Base-by-base conservation (phyloP, 169 alveolate genomes). In the Plasmodium cynomolgi region DNA sequence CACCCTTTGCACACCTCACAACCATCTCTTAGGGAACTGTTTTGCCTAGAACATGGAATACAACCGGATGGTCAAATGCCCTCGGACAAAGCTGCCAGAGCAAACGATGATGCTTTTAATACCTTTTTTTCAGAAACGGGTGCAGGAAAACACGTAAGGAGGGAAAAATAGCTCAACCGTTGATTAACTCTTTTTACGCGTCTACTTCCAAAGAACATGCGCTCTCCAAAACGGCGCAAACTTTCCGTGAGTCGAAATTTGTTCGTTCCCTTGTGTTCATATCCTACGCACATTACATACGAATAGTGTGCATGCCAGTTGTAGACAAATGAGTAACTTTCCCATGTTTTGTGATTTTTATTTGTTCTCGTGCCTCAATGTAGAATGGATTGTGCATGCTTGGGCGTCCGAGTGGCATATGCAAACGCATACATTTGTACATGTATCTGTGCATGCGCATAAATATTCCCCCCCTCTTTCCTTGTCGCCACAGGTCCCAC, bases 111-210 rank as follows among this genome's bases (percentile, higher is more conserved):
- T 92, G 99, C 99, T 81, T 99, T 98, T 98, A 98, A 99, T 97
- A 99, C 99, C 50, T 99, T 99, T 96, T 99, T 99, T 98, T 97
- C 99, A 33, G 99, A 99, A 96, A 99, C 99, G 34, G 99, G 99
- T 11, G 99, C 99, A 79, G 99, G 99, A 75, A 99, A 98, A 97
- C 99, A 98, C 94, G 99, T 98, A 90, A 84, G 91, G 56, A 50
- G 17, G 8, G 26, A 39, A 33, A 81, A 20, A 33, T 3, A 39
- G 73, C 9, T 33, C n/a, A 31, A 20, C 26, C 8, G 44, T 62
- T 17, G 56, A 39, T 71, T 54, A 83, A n/a, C 31, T 68, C 50
- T 8, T 41, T 37, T 74, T 26, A n/a, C n/a, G 13, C 15, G 23
- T 37, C 58, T 50, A 71, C 29, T 29, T 41, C 7, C 31, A 29